Evolutionary conservation across 257 asterid genomes (phyloP), one percentile per base, ranked within the genome.

Genomic region (Thymus mandschuricus): DNA sequence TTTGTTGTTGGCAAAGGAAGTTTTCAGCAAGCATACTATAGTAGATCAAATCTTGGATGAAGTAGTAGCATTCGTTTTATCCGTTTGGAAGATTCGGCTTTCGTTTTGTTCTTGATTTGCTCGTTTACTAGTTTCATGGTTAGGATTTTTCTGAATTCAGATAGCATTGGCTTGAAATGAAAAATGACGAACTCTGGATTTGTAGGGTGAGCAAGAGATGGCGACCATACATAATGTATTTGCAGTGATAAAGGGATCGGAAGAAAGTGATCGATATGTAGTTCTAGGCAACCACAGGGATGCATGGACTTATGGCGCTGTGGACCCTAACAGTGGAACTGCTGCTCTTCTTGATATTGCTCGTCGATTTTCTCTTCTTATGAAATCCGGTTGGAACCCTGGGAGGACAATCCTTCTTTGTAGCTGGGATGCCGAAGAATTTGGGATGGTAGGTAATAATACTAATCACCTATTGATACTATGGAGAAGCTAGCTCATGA

Each of bases 261-360:
- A 94, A 68, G 99, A 94, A 77, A 88, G 96, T 0, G 97, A 91
- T 54, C 95, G 96, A 2, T 64, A 80, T 35, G 86, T 94, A 67
- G 75, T 91, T 78, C 79, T 94, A 38, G 99, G 99, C 8, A 94
- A 94, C 82, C 99, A 94, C 74, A 87, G 99, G 84, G 99, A 94
- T 86, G 99, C 99, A 45, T 94, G 99, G 99, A 94, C 97, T 57
- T 94, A 85, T 69, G 99, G 99, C 40, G 99, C 99, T 7, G 99
- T 94, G 41, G 99, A 94, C 71, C 99, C 99, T 3, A 94, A 85
- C 76, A 94, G 99, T 46, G 99, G 97, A 79, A 94, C 99, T 1
- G 88, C 99, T 66, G 88, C 92, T 70, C 72, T 91, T n/a, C 97
- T 94, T 70, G 99, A 94, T 76, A 81, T 94, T 74, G 96, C 97